Percentiles rank a stretch among this genome's conserved stretches.
Conservation (phyloP, 305 asterid genomes). For the Vinca major region DNA sequence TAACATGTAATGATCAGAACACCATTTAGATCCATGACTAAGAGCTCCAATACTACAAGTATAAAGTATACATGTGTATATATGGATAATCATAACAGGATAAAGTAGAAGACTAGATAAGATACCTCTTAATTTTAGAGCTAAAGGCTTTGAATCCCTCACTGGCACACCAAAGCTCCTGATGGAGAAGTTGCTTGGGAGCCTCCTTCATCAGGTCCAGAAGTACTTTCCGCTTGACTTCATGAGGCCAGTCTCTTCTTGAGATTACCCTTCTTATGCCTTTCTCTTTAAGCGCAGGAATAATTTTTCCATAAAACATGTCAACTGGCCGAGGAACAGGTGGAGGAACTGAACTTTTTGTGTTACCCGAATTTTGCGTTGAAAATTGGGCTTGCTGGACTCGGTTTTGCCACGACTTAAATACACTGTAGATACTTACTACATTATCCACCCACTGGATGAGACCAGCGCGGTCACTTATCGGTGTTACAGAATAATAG, state of each 20-base stretch:
- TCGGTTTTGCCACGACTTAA: slow-evolving; percentile 95
- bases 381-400: slow-evolving; percentile 70
- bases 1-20: neutral
- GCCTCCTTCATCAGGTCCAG: slow-evolving; percentile 90
- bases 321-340: slow-evolving; percentile 98
- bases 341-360: slow-evolving; percentile 52
- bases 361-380: slow-evolving; percentile 42
- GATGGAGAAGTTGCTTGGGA: slow-evolving; percentile 93
- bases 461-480: slow-evolving; percentile 98
- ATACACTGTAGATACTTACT: slow-evolving; percentile 81
- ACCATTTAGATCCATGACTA: neutral
- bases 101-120: neutral
- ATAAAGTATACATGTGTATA: neutral
- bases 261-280: slow-evolving; percentile 97
- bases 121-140: slow-evolving; percentile 77
- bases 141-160: slow-evolving; percentile 92
- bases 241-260: slow-evolving; percentile 99
- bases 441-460: slow-evolving; percentile 98
- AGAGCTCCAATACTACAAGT: neutral
- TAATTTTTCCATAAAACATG: slow-evolving; percentile 96
- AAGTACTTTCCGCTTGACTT: slow-evolving; percentile 90
- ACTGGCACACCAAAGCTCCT: slow-evolving; percentile 99
- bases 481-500: slow-evolving; percentile 93
- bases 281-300: slow-evolving; percentile 98
- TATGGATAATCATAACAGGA: slow-evolving; percentile 1